Conservation (phyloP, 2,329 filamentous ascomycete species). For the Stagonosporopsis vannaccii region DNA sequence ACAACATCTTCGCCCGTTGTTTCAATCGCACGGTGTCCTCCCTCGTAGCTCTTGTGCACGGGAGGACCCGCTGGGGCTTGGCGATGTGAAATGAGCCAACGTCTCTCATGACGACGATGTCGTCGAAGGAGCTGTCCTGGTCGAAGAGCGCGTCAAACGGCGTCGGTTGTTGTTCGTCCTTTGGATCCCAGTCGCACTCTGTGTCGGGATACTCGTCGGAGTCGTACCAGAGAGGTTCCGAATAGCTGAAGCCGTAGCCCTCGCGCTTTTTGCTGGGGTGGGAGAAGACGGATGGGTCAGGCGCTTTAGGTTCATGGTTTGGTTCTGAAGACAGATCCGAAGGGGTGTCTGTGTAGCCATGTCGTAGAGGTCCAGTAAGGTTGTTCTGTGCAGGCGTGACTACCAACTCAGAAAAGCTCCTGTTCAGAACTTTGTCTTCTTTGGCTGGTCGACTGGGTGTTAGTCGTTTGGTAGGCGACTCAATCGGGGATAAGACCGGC, state of each 20-base stretch:
- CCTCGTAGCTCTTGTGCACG: constrained; percentile 35
- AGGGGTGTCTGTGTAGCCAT: constrained; percentile 9
- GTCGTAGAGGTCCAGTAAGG: constrained; percentile 7
- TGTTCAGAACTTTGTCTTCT: constrained; percentile 14
- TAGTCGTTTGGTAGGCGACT: constrained; percentile 11
- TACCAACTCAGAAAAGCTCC: constrained; percentile 15
- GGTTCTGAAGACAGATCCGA: constrained; percentile 11
- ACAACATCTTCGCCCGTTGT: constrained; percentile 22
- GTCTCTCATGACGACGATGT: constrained; percentile 34
- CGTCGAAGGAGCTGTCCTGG: constrained; percentile 29
- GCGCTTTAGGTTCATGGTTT: constrained; percentile 1
- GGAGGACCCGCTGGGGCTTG: constrained; percentile 22
- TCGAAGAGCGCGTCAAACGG: constrained; percentile 4
- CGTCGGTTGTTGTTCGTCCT: constrained; percentile 7
- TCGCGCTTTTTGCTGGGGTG: constrained; percentile 30
- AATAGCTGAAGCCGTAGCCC: constrained; percentile 37
- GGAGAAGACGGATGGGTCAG: constrained; percentile 18
- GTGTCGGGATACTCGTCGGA: constrained; percentile 36
- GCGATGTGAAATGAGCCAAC: constrained; percentile 28
- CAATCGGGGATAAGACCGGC: constrained; percentile 8
- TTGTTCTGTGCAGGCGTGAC: constrained; percentile 14
- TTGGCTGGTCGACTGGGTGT: neutral
- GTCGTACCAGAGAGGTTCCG: constrained; percentile 29
- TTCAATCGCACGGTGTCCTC: constrained; percentile 31
- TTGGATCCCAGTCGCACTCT: constrained; percentile 23